A percentile compares a stretch with the other conserved stretches of the same genome.
These are phyloP conservation scores for Talaromyces thailandensis DNA, from an alignment of 495 filamentous ascomycete species.

Conservation along the genomic window DNA sequence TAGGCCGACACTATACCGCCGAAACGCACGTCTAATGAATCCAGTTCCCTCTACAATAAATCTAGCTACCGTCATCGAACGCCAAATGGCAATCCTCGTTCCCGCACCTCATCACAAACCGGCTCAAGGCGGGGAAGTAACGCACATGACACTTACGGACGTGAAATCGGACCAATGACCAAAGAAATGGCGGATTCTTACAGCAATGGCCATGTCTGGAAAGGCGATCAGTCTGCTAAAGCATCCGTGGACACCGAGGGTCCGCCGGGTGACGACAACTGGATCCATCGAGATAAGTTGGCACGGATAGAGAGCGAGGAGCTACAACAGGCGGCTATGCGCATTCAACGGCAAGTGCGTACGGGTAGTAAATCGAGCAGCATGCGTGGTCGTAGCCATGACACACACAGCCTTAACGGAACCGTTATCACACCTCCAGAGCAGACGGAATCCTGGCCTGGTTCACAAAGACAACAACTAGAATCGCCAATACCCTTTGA, in stretches of 20 bases:
- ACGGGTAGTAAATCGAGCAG: conserved; percentile 54
- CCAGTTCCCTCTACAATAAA: conserved; percentile 18
- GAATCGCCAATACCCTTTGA: conserved; percentile 37
- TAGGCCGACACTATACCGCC: conserved; percentile 5
- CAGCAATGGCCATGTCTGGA: conserved; percentile 11
- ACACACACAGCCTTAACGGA: conserved; percentile 27
- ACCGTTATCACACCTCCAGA: conserved; percentile 23
- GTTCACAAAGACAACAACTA: conserved; percentile 31
- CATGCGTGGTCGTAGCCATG: conserved; percentile 44
- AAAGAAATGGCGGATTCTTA: background rate
- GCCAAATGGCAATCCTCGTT: conserved; percentile 8
- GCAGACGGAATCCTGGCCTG: conserved; percentile 25
- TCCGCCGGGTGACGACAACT: conserved; percentile 42
- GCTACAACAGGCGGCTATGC: conserved; percentile 76
- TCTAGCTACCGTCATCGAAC: conserved; percentile 12
- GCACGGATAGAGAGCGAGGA: conserved; percentile 90
- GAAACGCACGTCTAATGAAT: conserved; percentile 30
- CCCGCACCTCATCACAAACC: conserved; percentile 35
- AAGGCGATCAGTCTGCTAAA: conserved; percentile 9
- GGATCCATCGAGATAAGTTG: conserved; percentile 96
- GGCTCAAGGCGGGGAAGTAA: conserved; percentile 46
- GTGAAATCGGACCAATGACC: conserved; percentile 11
- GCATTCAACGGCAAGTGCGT: conserved; percentile 48
- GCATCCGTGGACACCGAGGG: conserved; percentile 4
- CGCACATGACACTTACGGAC: conserved; percentile 44